Percentiles rank a stretch among this genome's conserved stretches.
Conservation (phyloP, 495 filamentous ascomycete genomes). For the Coniosporium apollinis region DNA sequence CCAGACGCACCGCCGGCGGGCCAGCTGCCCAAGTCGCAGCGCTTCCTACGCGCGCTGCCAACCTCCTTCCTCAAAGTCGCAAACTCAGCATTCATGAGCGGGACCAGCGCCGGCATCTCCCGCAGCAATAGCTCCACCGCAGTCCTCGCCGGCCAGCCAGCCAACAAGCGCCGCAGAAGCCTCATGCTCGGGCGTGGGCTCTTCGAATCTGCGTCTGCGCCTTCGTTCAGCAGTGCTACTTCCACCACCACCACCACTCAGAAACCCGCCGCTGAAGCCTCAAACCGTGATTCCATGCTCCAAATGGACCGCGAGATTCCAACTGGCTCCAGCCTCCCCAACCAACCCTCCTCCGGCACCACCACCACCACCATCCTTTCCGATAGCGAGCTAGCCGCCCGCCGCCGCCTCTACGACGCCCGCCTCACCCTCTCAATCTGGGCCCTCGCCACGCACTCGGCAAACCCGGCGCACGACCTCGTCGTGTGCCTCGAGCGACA, state of each 20-base stretch:
- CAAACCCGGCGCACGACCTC: slow-evolving; percentile 87
- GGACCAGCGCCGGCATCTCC: slow-evolving; percentile 67
- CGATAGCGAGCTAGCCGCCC: slow-evolving; percentile 45
- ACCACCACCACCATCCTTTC: background rate
- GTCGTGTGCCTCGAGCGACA: slow-evolving; percentile 83
- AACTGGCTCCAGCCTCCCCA: background rate
- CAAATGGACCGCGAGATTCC: background rate
- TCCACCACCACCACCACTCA: no score
- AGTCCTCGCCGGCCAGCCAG: no score
- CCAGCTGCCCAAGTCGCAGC: slow-evolving; percentile 78
- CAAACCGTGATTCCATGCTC: background rate
- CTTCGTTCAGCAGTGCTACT: no score
- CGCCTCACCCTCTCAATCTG: slow-evolving; percentile 84
- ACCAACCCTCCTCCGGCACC: background rate
- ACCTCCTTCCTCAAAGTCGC: slow-evolving; percentile 85
- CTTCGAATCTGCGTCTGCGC: slow-evolving; percentile 6
- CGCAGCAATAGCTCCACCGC: slow-evolving; percentile 27
- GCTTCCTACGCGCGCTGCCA: slow-evolving; percentile 78
- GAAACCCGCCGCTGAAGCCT: no score
- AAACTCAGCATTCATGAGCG: slow-evolving; percentile 86
- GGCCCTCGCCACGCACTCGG: slow-evolving; percentile 80
- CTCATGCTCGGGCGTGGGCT: no score
- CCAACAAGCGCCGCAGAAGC: no score
- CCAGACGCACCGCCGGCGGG: slow-evolving; percentile 59
- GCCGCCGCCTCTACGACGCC: slow-evolving; percentile 66